A percentile compares a stretch with the other conserved stretches of the same genome.
These are phyloP conservation scores for Rhazya stricta DNA, from an alignment of 257 asterid genomes.

Conservation along the genomic window DNA sequence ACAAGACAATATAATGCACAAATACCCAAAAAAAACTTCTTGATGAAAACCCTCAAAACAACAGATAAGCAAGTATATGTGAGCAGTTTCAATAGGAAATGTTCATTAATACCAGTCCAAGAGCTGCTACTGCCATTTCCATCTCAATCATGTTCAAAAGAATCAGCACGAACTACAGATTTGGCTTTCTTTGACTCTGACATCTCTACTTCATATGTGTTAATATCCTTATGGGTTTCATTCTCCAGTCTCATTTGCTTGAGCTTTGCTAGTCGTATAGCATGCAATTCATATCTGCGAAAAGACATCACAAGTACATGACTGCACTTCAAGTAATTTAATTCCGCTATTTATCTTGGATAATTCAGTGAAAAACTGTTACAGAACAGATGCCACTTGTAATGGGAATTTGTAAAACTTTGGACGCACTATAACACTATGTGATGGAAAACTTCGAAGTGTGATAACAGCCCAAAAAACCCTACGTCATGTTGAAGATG, in stretches of 20 bases:
- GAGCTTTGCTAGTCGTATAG: constrained; percentile 59
- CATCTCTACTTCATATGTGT: constrained; percentile 78
- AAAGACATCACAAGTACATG: constrained; percentile 22
- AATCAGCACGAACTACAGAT: constrained; percentile 27
- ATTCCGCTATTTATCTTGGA: not conserved
- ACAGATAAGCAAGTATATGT: not conserved
- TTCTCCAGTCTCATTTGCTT: constrained; percentile 41
- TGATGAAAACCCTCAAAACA: not conserved
- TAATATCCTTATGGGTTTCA: constrained; percentile 33
- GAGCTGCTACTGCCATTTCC: constrained; percentile 18
- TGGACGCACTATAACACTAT: too few species aligned
- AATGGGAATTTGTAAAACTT: not conserved
- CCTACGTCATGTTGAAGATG: not conserved
- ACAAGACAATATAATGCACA: not conserved
- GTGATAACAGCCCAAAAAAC: not conserved
- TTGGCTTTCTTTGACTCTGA: constrained; percentile 55
- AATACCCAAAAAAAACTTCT: not conserved
- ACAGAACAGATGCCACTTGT: not conserved
- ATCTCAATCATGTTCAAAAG: constrained; percentile 29
- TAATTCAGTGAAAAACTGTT: not conserved
- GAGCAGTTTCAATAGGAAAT: not conserved
- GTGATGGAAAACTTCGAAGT: not conserved
- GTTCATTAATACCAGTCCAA: constrained; percentile 30
- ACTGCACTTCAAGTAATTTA: not conserved
- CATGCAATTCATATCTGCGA: constrained; percentile 69